phyloP scores from a whole-genome alignment of 176 grass and related monocot genomes.

The Urochloa ruziziensis region DNA sequence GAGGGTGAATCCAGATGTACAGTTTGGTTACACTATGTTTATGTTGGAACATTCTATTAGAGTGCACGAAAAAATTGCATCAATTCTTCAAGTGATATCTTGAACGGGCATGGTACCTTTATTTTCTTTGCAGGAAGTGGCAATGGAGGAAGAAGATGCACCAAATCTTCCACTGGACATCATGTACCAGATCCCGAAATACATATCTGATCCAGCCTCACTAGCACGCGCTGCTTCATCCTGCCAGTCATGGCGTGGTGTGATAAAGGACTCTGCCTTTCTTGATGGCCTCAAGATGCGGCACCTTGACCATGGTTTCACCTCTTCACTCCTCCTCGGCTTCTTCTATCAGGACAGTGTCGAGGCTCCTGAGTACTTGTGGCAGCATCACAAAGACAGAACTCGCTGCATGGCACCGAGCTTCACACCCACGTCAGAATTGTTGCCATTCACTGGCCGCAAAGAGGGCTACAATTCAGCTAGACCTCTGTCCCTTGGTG shows the following conservation, averaged over 20 bases:
- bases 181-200: slow-evolving; percentile 8
- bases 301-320: slow-evolving; percentile 21
- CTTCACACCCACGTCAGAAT: slow-evolving; percentile 10
- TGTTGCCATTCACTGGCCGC: not conserved
- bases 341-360: slow-evolving; percentile 22
- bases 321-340: slow-evolving; percentile 28
- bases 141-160: slow-evolving; percentile 7
- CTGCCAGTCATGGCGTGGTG: slow-evolving; percentile 13
- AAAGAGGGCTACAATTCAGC: not conserved
- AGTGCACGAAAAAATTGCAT: too few relatives aligned
- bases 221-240: slow-evolving; percentile 2
- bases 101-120: not conserved
- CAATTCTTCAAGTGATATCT: not conserved
- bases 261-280: slow-evolving; percentile 19
- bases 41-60: not conserved
- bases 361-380: not conserved
- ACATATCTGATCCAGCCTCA: slow-evolving; percentile 24
- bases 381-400: slow-evolving; percentile 30
- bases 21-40: not conserved
- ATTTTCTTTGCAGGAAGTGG: not conserved
- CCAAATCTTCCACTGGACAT: slow-evolving; percentile 30
- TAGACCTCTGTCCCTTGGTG: not conserved
- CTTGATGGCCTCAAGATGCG: slow-evolving; percentile 3
- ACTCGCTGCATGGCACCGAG: slow-evolving; percentile 15
- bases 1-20: not conserved